phyloP scores from a whole-genome alignment of 2,329 filamentous ascomycete species.

The Drechslerella dactyloides region DNA sequence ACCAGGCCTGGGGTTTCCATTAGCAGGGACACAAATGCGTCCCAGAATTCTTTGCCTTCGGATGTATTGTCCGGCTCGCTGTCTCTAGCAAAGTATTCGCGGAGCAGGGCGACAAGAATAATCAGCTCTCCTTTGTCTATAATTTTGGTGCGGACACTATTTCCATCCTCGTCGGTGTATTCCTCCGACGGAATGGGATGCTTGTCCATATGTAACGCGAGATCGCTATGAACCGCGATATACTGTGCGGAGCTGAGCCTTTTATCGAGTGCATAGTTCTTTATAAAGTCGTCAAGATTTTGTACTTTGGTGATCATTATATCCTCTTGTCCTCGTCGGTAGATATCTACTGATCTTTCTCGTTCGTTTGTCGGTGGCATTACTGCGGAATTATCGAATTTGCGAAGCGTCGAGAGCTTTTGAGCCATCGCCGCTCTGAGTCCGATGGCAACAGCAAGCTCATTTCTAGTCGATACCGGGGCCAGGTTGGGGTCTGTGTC shows the following conservation, averaged over 20 bases:
- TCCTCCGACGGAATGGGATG: conserved; percentile 22
- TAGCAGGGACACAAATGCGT: background rate
- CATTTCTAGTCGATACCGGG: conserved; percentile 39
- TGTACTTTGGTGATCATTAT: conserved; percentile 38
- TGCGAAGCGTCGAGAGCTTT: conserved; percentile 24
- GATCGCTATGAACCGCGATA: conserved; percentile 11
- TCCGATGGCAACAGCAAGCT: conserved; percentile 34
- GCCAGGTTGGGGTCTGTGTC: conserved; percentile 7
- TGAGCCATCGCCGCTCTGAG: conserved; percentile 33
- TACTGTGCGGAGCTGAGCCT: conserved; percentile 13
- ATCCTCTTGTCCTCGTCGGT: conserved; percentile 34
- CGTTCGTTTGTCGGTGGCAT: conserved; percentile 6
- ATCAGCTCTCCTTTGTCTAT: conserved; percentile 28
- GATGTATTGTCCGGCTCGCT: background rate
- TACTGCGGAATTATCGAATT: conserved; percentile 9
- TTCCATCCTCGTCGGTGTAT: conserved; percentile 14
- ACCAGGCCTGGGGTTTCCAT: background rate
- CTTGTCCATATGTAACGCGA: conserved; percentile 5
- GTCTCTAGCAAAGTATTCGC: conserved; percentile 15
- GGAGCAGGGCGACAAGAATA: conserved; percentile 23
- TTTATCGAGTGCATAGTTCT: conserved; percentile 12
- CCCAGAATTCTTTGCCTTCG: conserved; percentile 14
- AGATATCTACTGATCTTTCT: conserved; percentile 22
- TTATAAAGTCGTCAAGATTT: conserved; percentile 27
- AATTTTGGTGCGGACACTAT: conserved; percentile 6